Percentiles rank a stretch among this genome's conserved stretches.
These are phyloP conservation scores for Sergeia podlipaevii DNA, from an alignment of 208 protist species.

Conservation along the genomic window DNA sequence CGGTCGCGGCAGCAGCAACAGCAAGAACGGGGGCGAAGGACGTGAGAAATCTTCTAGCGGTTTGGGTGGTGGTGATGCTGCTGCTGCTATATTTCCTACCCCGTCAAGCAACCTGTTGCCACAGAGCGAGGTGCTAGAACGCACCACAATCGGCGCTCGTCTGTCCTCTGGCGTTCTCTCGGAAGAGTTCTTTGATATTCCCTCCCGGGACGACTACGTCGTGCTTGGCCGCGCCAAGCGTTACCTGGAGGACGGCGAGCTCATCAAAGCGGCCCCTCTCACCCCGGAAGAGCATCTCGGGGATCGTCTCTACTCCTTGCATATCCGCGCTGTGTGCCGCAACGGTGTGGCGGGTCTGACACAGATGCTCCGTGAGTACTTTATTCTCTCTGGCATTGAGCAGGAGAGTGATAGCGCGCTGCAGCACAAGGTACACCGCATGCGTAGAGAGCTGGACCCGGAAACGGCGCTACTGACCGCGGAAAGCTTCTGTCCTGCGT, in stretches of 20 bases:
- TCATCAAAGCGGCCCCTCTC: constrained; percentile 47
- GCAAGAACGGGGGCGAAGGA: neutral
- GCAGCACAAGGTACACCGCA: constrained; percentile 87
- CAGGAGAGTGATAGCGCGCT: constrained; percentile 55
- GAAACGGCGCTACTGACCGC: constrained; percentile 64
- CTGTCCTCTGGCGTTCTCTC: constrained; percentile 51
- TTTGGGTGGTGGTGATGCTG: too few species aligned
- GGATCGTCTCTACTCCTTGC: constrained; percentile 70
- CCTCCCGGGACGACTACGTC: constrained; percentile 53
- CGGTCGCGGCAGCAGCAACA: neutral
- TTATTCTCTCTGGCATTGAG: constrained; percentile 61
- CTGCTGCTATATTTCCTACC: too few species aligned
- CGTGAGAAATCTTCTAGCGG: too few species aligned
- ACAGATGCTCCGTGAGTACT: constrained; percentile 81
- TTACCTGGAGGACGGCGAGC: constrained; percentile 31
- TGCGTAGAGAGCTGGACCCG: constrained; percentile 72
- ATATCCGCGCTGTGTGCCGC: constrained; percentile 58
- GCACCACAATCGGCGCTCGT: constrained; percentile 55
- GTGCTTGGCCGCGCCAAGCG: constrained; percentile 64
- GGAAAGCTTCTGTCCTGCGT: constrained; percentile 58
- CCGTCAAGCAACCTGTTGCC: constrained; percentile 11
- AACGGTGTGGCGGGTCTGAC: constrained; percentile 54
- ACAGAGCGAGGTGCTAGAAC: constrained; percentile 35
- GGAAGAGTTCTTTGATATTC: constrained; percentile 63
- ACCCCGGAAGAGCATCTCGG: constrained; percentile 34